phyloP scores from a whole-genome alignment of 2,329 filamentous ascomycete genomes.

The Penicillium brevicompactum region DNA sequence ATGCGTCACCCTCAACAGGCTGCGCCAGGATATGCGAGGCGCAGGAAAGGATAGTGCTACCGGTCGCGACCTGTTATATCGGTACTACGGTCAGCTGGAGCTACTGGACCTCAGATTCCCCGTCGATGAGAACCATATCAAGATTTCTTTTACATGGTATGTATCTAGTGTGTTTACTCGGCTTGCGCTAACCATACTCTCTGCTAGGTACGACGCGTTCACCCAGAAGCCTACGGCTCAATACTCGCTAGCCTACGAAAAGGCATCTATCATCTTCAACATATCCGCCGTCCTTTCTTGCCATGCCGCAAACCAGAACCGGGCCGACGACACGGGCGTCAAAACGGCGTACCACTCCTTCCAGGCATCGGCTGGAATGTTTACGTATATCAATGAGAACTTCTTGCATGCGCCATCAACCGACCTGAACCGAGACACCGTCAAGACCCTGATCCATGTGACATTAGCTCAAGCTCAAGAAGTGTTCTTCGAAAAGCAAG shows the following conservation, averaged over 20 bases:
- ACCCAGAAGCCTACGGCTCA: constrained; percentile 97
- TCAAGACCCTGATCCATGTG: constrained; percentile 89
- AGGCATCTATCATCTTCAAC: constrained; percentile 99
- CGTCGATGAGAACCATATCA: constrained; percentile 98
- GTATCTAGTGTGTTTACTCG: constrained; percentile 14
- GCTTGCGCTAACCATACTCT: neutral
- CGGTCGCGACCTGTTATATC: constrained; percentile 88
- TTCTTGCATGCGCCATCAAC: constrained; percentile 95
- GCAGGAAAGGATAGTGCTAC: constrained; percentile 95
- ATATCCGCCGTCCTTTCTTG: constrained; percentile 96
- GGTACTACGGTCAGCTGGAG: constrained; percentile 97
- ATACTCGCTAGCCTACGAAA: constrained; percentile 95
- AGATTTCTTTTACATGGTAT: constrained; percentile 97
- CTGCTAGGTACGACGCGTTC: constrained; percentile 91
- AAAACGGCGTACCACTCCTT: constrained; percentile 98
- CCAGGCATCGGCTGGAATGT: constrained; percentile 98
- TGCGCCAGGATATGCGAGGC: constrained; percentile 97
- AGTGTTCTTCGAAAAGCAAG: constrained; percentile 95
- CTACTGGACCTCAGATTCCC: constrained; percentile 92
- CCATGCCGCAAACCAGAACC: constrained; percentile 89
- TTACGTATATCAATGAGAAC: constrained; percentile 99
- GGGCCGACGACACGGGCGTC: constrained; percentile 86
- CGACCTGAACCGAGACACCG: constrained; percentile 92
- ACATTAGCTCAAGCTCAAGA: constrained; percentile 97
- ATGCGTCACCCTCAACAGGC: constrained; percentile 87